phyloP scores from a whole-genome alignment of 2,329 filamentous ascomycete species.

The Fusarium sp. region DNA sequence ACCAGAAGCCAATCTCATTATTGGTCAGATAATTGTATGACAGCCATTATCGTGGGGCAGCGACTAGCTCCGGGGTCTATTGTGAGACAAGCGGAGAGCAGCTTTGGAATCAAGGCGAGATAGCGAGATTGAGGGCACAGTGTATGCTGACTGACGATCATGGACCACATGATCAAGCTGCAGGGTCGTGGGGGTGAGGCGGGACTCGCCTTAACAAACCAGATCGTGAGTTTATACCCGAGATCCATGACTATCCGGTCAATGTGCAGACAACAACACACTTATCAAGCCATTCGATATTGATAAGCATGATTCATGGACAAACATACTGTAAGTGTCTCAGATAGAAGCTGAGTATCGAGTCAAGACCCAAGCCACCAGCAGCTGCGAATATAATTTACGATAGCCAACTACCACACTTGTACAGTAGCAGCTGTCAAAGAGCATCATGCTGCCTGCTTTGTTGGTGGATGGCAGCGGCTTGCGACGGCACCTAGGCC shows the following conservation, averaged over 20 bases:
- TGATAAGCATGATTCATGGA: background rate
- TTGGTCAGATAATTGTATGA: conserved; percentile 21
- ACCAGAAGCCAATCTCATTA: background rate
- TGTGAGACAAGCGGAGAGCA: conserved; percentile 10
- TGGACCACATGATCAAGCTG: conserved; percentile 33
- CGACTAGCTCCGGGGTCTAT: conserved; percentile 21
- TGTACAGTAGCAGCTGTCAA: conserved; percentile 1
- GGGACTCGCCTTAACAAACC: conserved; percentile 28
- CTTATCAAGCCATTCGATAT: background rate
- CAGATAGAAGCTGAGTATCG: conserved; percentile 6
- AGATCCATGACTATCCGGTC: conserved; percentile 22
- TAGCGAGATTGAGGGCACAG: conserved; percentile 22
- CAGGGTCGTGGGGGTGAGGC: conserved; percentile 26
- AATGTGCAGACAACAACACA: conserved; percentile 1
- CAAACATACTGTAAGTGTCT: background rate
- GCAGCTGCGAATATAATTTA: background rate
- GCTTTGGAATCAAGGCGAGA: conserved; percentile 22
- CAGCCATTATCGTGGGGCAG: conserved; percentile 34
- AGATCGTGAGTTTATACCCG: conserved; percentile 23
- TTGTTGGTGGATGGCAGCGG: conserved; percentile 28
- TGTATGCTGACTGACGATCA: conserved; percentile 29
- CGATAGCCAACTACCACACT: background rate
- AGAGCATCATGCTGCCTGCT: conserved; percentile 1
- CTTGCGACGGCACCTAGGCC: conserved; percentile 28
- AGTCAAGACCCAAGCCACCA: conserved; percentile 21